phyloP scores from a whole-genome alignment of 1,139 yeast species.

The Geotrichum reessii region DNA sequence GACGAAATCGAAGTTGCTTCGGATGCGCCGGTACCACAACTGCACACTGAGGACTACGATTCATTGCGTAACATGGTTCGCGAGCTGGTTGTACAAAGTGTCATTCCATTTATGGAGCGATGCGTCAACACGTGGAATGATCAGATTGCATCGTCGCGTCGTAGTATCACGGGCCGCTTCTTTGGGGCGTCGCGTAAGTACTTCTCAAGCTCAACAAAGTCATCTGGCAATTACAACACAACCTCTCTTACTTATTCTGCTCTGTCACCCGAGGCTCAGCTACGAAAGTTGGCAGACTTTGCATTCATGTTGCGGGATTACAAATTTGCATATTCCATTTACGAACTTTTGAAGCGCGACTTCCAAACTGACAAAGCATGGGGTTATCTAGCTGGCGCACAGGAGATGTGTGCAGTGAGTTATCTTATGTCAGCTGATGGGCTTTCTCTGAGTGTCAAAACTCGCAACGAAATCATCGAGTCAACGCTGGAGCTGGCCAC shows the following conservation, averaged over 20 bases:
- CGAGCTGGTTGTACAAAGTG: conserved; percentile 51
- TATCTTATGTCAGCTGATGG: conserved; percentile 47
- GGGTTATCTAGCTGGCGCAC: conserved; percentile 75
- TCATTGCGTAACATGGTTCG: conserved; percentile 43
- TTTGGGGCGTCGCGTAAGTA: conserved; percentile 63
- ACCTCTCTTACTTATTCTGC: conserved; percentile 52
- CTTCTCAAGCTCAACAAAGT: conserved; percentile 35
- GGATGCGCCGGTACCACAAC: not conserved
- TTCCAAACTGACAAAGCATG: conserved; percentile 75
- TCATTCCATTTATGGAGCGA: conserved; percentile 75
- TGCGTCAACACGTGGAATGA: conserved; percentile 77
- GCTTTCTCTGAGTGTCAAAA: conserved; percentile 51
- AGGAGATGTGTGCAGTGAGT: conserved; percentile 80
- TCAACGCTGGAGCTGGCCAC: conserved; percentile 64
- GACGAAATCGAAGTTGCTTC: not conserved
- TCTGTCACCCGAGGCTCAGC: conserved; percentile 63
- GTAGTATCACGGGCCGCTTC: conserved; percentile 67
- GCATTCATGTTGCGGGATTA: conserved; percentile 83
- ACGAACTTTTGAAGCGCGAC: conserved; percentile 77
- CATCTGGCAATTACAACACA: conserved; percentile 38
- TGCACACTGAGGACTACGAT: conserved; percentile 38
- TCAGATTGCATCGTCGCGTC: conserved; percentile 59
- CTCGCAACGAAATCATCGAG: conserved; percentile 54
- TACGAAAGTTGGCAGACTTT: conserved; percentile 88
- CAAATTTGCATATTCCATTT: conserved; percentile 75